phyloP scores from a whole-genome alignment of 495 filamentous ascomycete genomes.

The Evansstolkia leycettana region DNA sequence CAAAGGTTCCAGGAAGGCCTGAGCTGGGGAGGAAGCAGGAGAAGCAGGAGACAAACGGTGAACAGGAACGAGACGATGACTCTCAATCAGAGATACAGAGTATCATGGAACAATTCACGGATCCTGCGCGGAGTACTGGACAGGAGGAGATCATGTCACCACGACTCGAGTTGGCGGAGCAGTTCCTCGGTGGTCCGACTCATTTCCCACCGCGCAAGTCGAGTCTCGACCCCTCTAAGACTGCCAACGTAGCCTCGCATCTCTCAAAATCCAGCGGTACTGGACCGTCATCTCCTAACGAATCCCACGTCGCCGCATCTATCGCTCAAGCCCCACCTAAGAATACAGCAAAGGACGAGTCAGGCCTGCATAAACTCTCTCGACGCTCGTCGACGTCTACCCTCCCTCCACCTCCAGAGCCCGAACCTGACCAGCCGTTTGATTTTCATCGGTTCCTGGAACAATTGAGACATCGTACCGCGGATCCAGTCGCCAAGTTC shows the following conservation, averaged over 20 bases:
- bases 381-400: conserved; percentile 37
- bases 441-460: conserved; percentile 97
- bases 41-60: conserved; percentile 27
- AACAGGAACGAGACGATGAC: conserved; percentile 48
- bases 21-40: conserved; percentile 36
- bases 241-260: conserved; percentile 14
- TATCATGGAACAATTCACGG: conserved; percentile 81
- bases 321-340: conserved; percentile 10
- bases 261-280: not conserved
- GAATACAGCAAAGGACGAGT: conserved; percentile 9
- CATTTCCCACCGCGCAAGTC: conserved; percentile 75
- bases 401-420: conserved; percentile 69
- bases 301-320: conserved; percentile 11
- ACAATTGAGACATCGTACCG: conserved; percentile 87
- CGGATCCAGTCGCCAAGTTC: conserved; percentile 92
- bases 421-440: conserved; percentile 81
- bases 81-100: conserved; percentile 84
- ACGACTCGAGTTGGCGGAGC: conserved; percentile 57
- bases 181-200: conserved; percentile 47
- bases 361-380: not conserved
- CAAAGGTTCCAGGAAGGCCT: conserved; percentile 41
- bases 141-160: conserved; percentile 76
- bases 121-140: conserved; percentile 50
- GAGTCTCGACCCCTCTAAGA: conserved; percentile 54
- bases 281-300: conserved; percentile 7